Conservation (phyloP, 345 rosid species). For the Brassica juncea region DNA sequence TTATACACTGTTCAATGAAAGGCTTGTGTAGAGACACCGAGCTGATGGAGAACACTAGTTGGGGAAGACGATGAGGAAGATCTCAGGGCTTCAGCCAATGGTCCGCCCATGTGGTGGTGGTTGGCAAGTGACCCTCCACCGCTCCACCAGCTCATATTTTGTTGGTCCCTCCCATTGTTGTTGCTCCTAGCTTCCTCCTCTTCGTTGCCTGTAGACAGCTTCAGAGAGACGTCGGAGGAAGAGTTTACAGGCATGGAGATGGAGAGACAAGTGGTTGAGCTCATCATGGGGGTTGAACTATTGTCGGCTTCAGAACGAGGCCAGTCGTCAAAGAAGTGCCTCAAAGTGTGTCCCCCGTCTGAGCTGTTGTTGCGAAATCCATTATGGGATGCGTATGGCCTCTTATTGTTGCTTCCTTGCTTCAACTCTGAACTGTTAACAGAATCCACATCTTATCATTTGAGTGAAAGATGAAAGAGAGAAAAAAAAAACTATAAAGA, state of each 20-base stretch:
- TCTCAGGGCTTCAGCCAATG: slow-evolving; percentile 79
- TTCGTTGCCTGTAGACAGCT: slow-evolving; percentile 67
- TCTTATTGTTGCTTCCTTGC: slow-evolving; percentile 42
- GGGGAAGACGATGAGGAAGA: slow-evolving; percentile 71
- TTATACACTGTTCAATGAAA: slow-evolving; percentile 34
- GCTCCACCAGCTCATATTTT: slow-evolving; percentile 56
- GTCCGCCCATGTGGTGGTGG: slow-evolving; percentile 72
- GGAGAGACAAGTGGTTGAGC: slow-evolving; percentile 61
- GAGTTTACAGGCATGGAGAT: slow-evolving; percentile 70
- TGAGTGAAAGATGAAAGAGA: slow-evolving; percentile 1
- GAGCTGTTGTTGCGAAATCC: slow-evolving; percentile 42
- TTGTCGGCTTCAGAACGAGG: slow-evolving; percentile 61
- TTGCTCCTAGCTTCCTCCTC: slow-evolving; percentile 42
- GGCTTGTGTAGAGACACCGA: slow-evolving; percentile 43
- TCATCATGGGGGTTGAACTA: slow-evolving; percentile 43
- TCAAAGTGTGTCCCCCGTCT: slow-evolving; percentile 62
- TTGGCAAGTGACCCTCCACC: slow-evolving; percentile 56
- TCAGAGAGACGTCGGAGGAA: slow-evolving; percentile 81
- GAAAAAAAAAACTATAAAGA: neutral
- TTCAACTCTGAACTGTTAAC: slow-evolving; percentile 49
- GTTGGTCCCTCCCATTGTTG: slow-evolving; percentile 48
- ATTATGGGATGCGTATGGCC: slow-evolving; percentile 46
- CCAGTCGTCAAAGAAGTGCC: slow-evolving; percentile 94
- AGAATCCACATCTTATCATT: slow-evolving; percentile 18
- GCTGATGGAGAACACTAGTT: slow-evolving; percentile 72